Evolutionary conservation across 345 rosid species (phyloP).

Genomic region (Iberis pinnata): DNA sequence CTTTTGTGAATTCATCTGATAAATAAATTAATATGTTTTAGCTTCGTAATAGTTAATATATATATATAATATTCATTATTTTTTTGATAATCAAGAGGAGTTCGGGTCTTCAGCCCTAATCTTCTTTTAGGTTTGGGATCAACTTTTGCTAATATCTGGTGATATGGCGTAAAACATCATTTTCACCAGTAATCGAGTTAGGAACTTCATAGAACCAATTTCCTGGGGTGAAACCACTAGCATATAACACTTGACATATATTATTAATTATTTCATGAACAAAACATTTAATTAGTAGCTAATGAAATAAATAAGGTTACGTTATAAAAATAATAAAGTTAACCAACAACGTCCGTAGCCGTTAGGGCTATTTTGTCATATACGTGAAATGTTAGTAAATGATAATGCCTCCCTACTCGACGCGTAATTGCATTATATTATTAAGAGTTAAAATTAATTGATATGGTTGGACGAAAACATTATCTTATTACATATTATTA

Average conservation of each 20-base stretch:
- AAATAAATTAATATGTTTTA: conserved; percentile 6
- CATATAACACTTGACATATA: too few relatives aligned
- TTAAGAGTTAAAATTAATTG: conserved; percentile 21
- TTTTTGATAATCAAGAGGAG: too few relatives aligned
- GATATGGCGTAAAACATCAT: too few relatives aligned
- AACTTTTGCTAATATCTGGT: too few relatives aligned
- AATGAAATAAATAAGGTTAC: conserved; percentile 21
- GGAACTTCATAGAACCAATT: too few relatives aligned
- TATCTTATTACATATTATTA: conserved; percentile 18
- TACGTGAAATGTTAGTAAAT: conserved; percentile 28
- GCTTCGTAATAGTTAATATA: conserved; percentile 10
- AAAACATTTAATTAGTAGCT: not conserved
- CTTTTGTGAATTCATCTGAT: not conserved
- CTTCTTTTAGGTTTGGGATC: too few relatives aligned
- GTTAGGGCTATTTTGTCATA: conserved; percentile 24
- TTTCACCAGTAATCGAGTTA: too few relatives aligned
- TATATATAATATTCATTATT: not conserved
- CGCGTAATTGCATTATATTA: conserved; percentile 29
- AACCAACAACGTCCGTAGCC: conserved; percentile 27
- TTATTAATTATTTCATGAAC: conserved; percentile 11
- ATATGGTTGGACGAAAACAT: conserved; percentile 32
- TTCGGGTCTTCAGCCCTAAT: too few relatives aligned
- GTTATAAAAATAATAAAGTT: conserved; percentile 6
- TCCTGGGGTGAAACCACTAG: too few relatives aligned
- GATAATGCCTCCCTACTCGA: conserved; percentile 34